Percentiles rank a stretch among this genome's conserved stretches.
Conservation (phyloP, 306 rosid genomes). For the Vigna hirtella region DNA sequence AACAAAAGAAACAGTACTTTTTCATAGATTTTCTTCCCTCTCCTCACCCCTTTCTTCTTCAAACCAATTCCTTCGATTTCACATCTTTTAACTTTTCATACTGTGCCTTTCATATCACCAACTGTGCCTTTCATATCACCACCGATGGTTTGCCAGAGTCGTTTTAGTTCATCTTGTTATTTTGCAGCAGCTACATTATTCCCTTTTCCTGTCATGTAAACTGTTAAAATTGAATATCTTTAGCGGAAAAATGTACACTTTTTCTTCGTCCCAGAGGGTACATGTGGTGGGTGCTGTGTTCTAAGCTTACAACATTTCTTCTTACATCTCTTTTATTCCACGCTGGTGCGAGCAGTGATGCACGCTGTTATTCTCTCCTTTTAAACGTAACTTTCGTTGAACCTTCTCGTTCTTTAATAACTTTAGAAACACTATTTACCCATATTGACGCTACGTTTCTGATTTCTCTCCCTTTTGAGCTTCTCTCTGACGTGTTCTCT, state of each 20-base stretch:
- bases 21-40: background rate
- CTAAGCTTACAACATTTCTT: background rate
- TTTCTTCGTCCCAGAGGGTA: slow-evolving; percentile 10
- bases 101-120: too few species aligned
- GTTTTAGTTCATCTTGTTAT: background rate
- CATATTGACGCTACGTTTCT: slow-evolving; percentile 21
- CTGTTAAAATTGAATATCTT: slow-evolving; percentile 46
- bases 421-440: slow-evolving; percentile 46
- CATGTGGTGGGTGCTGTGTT: slow-evolving; percentile 16
- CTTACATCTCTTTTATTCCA: background rate
- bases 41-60: too few species aligned
- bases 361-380: slow-evolving; percentile 44
- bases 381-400: slow-evolving; percentile 56
- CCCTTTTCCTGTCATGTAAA: slow-evolving; percentile 50
- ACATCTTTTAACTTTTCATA: background rate
- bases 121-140: too few species aligned
- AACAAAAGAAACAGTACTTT: slow-evolving; percentile 33
- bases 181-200: background rate
- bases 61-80: background rate
- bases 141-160: too few species aligned
- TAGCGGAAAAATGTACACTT: slow-evolving; percentile 49
- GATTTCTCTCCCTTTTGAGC: slow-evolving; percentile 59
- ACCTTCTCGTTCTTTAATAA: slow-evolving; percentile 69
- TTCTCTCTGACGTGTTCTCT: slow-evolving; percentile 57
- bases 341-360: background rate